phyloP scores from a whole-genome alignment of 2,329 filamentous ascomycete species.

The Sphaceloma murrayae region DNA sequence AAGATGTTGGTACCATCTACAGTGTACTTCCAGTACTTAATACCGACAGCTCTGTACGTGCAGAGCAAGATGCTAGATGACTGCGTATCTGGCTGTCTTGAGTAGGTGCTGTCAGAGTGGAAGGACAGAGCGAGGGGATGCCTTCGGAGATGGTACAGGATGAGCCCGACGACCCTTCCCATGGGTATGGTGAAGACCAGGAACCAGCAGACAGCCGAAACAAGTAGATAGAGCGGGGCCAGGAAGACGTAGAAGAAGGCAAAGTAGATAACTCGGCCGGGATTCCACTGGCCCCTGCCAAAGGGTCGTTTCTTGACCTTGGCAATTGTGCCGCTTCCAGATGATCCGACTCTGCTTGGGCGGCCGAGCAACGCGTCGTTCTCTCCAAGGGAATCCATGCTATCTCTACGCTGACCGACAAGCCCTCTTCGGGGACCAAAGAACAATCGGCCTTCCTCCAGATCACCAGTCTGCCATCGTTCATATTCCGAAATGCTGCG shows the following conservation, averaged over 20 bases:
- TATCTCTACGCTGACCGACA: slow-evolving; percentile 75
- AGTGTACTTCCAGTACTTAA: slow-evolving; percentile 99
- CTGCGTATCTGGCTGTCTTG: slow-evolving; percentile 59
- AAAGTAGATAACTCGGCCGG: slow-evolving; percentile 92
- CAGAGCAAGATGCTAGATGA: slow-evolving; percentile 84
- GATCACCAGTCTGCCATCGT: slow-evolving; percentile 94
- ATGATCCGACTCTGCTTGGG: slow-evolving; percentile 38
- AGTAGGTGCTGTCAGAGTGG: slow-evolving; percentile 70
- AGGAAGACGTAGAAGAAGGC: slow-evolving; percentile 90
- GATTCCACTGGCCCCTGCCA: slow-evolving; percentile 89
- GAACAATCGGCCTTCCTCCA: slow-evolving; percentile 91
- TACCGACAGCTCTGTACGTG: slow-evolving; percentile 89
- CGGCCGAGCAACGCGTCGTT: slow-evolving; percentile 79
- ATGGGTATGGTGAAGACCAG: slow-evolving; percentile 97
- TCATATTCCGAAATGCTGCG: slow-evolving; percentile 98
- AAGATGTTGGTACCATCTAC: slow-evolving; percentile 98
- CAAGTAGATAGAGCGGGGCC: slow-evolving; percentile 73
- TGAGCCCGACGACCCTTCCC: slow-evolving; percentile 84
- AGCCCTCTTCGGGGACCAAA: slow-evolving; percentile 83
- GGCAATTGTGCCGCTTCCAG: slow-evolving; percentile 17
- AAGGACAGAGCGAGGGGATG: slow-evolving; percentile 91
- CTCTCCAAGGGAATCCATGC: slow-evolving; percentile 80
- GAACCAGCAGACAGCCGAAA: slow-evolving; percentile 87
- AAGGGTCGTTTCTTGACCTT: slow-evolving; percentile 73
- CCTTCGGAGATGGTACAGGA: slow-evolving; percentile 83